phyloP scores from a whole-genome alignment of 2,329 filamentous ascomycete species.

The Diaporthe caulivora region DNA sequence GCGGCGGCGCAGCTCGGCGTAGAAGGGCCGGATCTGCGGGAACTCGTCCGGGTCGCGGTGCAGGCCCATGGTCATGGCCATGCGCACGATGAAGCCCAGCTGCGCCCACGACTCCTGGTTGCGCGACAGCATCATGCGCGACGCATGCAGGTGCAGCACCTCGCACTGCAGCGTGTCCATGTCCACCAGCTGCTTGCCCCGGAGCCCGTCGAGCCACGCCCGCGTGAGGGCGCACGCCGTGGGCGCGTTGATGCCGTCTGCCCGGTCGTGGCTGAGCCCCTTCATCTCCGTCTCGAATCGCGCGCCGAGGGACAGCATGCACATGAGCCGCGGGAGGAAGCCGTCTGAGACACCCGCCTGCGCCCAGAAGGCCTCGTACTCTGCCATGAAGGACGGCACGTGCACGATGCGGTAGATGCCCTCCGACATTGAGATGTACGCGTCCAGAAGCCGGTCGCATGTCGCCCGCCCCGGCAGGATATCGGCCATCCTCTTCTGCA shows the following conservation, averaged over 20 bases:
- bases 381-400: conserved; percentile 62
- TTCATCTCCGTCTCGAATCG: conserved; percentile 64
- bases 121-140: conserved; percentile 61
- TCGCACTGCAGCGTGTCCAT: conserved; percentile 67
- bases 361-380: conserved; percentile 67
- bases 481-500: conserved; percentile 69
- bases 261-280: conserved; percentile 63
- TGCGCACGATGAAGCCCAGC: conserved; percentile 66
- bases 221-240: conserved; percentile 68
- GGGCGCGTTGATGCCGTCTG: conserved; percentile 67
- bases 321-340: conserved; percentile 67
- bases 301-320: conserved; percentile 65
- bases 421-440: conserved; percentile 65
- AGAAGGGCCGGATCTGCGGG: conserved; percentile 61
- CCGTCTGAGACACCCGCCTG: conserved; percentile 59
- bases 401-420: conserved; percentile 67
- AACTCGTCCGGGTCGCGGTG: conserved; percentile 69
- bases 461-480: conserved; percentile 64
- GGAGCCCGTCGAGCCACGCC: conserved; percentile 64
- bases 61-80: conserved; percentile 71
- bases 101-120: conserved; percentile 67
- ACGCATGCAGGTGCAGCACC: conserved; percentile 65
- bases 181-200: conserved; percentile 65
- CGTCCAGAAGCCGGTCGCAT: conserved; percentile 63
- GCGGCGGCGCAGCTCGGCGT: conserved; percentile 65